Conservation (phyloP, 495 filamentous ascomycete genomes). For the Penicillium antarcticum region DNA sequence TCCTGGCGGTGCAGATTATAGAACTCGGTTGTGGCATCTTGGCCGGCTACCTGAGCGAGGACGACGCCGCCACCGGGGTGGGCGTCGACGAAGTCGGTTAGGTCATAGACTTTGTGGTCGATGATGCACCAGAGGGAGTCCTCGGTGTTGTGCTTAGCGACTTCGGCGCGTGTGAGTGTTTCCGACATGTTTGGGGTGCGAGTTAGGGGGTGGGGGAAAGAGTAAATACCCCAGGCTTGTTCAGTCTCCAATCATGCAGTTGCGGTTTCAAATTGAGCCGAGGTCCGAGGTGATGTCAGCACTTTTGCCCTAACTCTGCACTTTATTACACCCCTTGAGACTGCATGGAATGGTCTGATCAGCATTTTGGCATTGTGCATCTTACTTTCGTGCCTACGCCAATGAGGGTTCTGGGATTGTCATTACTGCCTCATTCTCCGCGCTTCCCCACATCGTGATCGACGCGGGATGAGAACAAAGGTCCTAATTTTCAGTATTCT, state of each 20-base stretch:
- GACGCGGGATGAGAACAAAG: too few relatives aligned
- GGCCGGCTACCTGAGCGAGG: slow-evolving; percentile 52
- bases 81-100: slow-evolving; percentile 56
- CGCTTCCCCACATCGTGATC: too few relatives aligned
- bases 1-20: slow-evolving; percentile 59
- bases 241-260: slow-evolving; percentile 4
- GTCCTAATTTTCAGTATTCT: too few relatives aligned
- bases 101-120: slow-evolving; percentile 58
- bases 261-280: slow-evolving; percentile 8
- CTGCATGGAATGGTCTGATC: too few relatives aligned
- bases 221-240: slow-evolving; percentile 8
- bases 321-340: not conserved
- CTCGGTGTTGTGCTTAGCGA: slow-evolving; percentile 51
- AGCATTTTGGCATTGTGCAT: too few relatives aligned
- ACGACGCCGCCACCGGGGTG: slow-evolving; percentile 58
- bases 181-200: slow-evolving; percentile 23
- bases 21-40: slow-evolving; percentile 54
- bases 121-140: slow-evolving; percentile 57
- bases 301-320: not conserved
- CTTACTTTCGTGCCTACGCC: too few relatives aligned
- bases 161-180: slow-evolving; percentile 43
- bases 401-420: too few relatives aligned
- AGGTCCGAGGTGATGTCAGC: slow-evolving; percentile 9
- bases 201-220: not conserved
- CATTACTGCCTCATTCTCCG: too few relatives aligned